A percentile compares a stretch with the other conserved stretches of the same genome.
These are phyloP conservation scores for Zychaea mexicana DNA, from an alignment of 371 early-diverging fungal genomes.

Conservation along the genomic window DNA sequence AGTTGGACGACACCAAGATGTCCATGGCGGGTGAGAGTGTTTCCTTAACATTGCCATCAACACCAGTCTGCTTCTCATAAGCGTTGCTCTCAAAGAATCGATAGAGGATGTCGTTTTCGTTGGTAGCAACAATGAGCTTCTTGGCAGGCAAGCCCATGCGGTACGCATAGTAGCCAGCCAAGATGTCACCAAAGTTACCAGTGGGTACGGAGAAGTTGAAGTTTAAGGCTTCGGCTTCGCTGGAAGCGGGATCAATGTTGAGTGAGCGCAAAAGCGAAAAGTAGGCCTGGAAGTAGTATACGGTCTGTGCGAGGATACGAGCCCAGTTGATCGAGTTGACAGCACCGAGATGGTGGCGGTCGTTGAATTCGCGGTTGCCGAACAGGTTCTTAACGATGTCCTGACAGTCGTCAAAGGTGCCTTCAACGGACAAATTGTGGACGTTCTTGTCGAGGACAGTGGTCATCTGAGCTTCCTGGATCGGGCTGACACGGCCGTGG, in stretches of 20 bases:
- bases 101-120: constrained; percentile 95
- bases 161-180: constrained; percentile 93
- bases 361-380: constrained; percentile 75
- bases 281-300: constrained; percentile 95
- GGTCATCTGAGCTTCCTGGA: constrained; percentile 98
- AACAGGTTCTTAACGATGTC: constrained; percentile 91
- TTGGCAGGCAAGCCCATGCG: constrained; percentile 91
- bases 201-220: constrained; percentile 92
- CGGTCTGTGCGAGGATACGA: constrained; percentile 93
- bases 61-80: constrained; percentile 73
- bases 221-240: constrained; percentile 47
- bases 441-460: constrained; percentile 92
- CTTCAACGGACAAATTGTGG: constrained; percentile 88
- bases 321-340: constrained; percentile 99
- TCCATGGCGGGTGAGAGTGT: constrained; percentile 98
- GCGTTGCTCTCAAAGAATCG: constrained; percentile 87
- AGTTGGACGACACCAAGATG: constrained; percentile 93
- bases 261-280: constrained; percentile 67
- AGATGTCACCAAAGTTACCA: constrained; percentile 98
- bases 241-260: constrained; percentile 54
- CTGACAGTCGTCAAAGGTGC: constrained; percentile 98
- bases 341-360: constrained; percentile 84
- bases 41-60: constrained; percentile 68
- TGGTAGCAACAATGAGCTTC: constrained; percentile 88
- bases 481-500: constrained; percentile 84